These are phyloP conservation scores for Phytophthora podocarpi DNA, from an alignment of 352 stramenopile species.

Conservation along the genomic window DNA sequence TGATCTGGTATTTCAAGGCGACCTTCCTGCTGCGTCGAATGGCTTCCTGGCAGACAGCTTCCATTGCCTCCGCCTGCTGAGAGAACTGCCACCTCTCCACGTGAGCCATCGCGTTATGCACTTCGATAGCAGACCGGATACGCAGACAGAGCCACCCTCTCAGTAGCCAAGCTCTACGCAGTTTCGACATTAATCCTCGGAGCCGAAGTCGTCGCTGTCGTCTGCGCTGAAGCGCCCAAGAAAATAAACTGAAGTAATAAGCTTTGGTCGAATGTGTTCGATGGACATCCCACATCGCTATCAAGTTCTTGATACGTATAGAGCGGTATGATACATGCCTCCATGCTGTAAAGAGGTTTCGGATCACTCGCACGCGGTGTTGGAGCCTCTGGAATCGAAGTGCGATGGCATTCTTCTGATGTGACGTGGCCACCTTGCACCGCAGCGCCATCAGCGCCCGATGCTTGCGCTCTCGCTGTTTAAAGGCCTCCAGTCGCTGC, in stretches of 20 bases:
- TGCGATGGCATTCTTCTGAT: slow-evolving; percentile 23
- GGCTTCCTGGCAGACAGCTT: slow-evolving; percentile 14
- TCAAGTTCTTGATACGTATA: neutral
- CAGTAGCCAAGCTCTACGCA: slow-evolving; percentile 18
- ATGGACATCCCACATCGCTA: neutral
- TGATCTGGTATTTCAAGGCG: slow-evolving; percentile 36
- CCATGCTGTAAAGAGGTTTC: slow-evolving; percentile 25
- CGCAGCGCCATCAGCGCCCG: slow-evolving; percentile 23
- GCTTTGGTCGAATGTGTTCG: neutral
- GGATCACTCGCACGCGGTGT: neutral
- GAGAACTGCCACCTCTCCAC: slow-evolving; percentile 28
- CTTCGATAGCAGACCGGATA: slow-evolving; percentile 20
- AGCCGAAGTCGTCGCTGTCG: slow-evolving; percentile 25
- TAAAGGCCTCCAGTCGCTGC: slow-evolving; percentile 21
- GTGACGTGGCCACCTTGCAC: slow-evolving; percentile 6
- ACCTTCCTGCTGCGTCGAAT: slow-evolving; percentile 25
- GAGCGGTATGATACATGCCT: neutral
- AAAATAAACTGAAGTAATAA: slow-evolving; percentile 14
- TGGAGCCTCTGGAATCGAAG: slow-evolving; percentile 28
- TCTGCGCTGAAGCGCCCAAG: slow-evolving; percentile 1
- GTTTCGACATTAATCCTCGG: slow-evolving; percentile 14
- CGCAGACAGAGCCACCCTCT: slow-evolving; percentile 29
- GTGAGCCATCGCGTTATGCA: slow-evolving; percentile 16
- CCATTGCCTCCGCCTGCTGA: slow-evolving; percentile 23
- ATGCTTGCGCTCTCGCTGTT: slow-evolving; percentile 17